Conservation (phyloP, 2,329 filamentous ascomycete genomes). For the Diaporthe sp. region DNA sequence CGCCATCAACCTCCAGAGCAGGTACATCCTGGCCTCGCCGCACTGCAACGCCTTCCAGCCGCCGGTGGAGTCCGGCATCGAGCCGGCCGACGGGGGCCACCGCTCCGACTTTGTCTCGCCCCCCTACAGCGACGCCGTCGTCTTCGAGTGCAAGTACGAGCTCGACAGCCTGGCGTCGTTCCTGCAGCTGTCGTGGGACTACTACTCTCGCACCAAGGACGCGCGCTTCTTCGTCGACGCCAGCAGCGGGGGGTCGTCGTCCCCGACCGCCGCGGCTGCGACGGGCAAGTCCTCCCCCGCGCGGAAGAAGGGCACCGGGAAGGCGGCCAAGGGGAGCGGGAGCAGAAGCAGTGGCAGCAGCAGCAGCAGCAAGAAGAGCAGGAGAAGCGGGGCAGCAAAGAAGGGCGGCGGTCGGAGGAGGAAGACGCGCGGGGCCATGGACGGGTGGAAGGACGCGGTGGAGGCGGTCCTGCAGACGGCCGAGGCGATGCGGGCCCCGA, state of each 20-base stretch:
- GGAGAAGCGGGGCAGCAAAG: too few relatives aligned
- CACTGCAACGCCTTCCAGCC: constrained; percentile 90
- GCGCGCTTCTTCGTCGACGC: constrained; percentile 75
- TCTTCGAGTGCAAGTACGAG: constrained; percentile 90
- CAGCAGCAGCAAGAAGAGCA: neutral
- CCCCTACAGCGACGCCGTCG: constrained; percentile 71
- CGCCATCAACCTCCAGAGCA: constrained; percentile 74
- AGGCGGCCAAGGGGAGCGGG: neutral
- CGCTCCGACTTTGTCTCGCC: constrained; percentile 43
- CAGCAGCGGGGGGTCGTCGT: constrained; percentile 11
- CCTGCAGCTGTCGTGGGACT: constrained; percentile 79
- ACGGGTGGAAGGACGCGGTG: constrained; percentile 74
- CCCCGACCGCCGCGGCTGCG: neutral
- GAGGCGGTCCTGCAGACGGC: constrained; percentile 75
- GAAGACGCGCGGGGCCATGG: neutral
- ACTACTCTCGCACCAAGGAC: constrained; percentile 77
- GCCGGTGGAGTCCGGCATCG: constrained; percentile 75
- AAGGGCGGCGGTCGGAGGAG: constrained; percentile 48
- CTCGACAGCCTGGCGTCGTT: constrained; percentile 85
- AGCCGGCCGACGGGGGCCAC: constrained; percentile 37
- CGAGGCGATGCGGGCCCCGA: constrained; percentile 74
- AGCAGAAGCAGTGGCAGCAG: neutral
- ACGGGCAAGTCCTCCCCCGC: neutral
- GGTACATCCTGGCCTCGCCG: constrained; percentile 73
- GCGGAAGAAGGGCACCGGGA: neutral